Evolutionary conservation across 805 yeast species (phyloP).

Genomic region (Candida silvicultrix): DNA sequence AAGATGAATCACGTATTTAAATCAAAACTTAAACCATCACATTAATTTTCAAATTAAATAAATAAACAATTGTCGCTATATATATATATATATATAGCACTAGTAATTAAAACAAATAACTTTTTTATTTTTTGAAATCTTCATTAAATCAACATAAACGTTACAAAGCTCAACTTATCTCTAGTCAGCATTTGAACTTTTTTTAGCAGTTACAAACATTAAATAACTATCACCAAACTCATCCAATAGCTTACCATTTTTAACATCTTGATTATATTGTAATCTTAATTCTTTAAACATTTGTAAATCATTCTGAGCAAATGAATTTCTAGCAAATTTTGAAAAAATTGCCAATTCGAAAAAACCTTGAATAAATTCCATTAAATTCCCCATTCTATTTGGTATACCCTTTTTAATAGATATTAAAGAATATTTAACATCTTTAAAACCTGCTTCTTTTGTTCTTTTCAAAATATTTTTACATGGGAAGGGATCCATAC

Average conservation of each 20-base stretch:
- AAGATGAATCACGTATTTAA: too few species aligned
- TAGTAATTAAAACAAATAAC: too few species aligned
- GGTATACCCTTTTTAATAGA: constrained; percentile 17
- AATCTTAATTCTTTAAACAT: constrained; percentile 13
- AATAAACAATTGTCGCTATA: too few species aligned
- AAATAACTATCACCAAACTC: constrained; percentile 19
- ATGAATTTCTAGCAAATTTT: constrained; percentile 9
- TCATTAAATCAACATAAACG: too few species aligned
- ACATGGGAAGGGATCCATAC: constrained; percentile 22
- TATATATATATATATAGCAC: too few species aligned
- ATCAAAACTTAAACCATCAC: too few species aligned
- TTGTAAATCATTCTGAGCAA: constrained; percentile 10
- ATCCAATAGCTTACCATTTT: constrained; percentile 12
- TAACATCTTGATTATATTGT: constrained; percentile 14
- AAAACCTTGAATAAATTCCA: constrained; percentile 16
- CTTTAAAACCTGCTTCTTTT: constrained; percentile 16
- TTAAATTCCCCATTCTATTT: constrained; percentile 15
- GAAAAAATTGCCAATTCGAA: constrained; percentile 15
- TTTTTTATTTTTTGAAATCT: too few species aligned
- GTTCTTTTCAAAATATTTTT: constrained; percentile 10
- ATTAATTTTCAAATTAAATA: too few species aligned
- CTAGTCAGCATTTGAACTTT: constrained; percentile 1
- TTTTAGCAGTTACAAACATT: constrained; percentile 17
- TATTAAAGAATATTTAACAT: constrained; percentile 14
- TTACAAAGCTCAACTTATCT: too few species aligned